Base-by-base conservation (phyloP, 495 filamentous ascomycete species). In the Aspergillus asperescens region DNA sequence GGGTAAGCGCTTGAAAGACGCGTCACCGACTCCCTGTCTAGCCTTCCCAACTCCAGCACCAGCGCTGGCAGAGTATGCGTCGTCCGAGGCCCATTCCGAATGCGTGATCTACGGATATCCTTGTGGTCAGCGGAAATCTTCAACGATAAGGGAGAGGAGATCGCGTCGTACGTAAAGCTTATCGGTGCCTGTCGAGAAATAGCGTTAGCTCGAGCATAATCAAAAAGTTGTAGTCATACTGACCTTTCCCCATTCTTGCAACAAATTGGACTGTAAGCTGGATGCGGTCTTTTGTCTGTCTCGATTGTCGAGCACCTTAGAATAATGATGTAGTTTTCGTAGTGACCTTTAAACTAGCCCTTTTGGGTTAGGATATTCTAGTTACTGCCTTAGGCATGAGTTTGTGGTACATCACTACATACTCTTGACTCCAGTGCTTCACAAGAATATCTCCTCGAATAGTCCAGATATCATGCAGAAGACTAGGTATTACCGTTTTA, bases 81-180 rank as follows among this genome's bases (percentile, higher is more conserved):
- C 89, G 28, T 83, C 81, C 10, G 88, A 93, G n/a, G 89, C 84
- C 91, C 91, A 96, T 74, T 96, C 91, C 48, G 85, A 89, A 65
- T 96, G 91, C 32, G 92, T 96, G 63, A 96, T 96, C 79, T 86
- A 54, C 32, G 41, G 15, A 15, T 6, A 55, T 27, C 39, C 6
- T 50, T 12, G 38, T 22, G 28, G 51, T 59, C 47, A 59, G 56
- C 15, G 38, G 50, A 34, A 40, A 46, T 34, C n/a, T 32, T 18
- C 12, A 37, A 12, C 18, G 22, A 28, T 15, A 48, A 35, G 28
- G 34, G 28, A 52, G 22, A 27, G 15, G 16, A 48, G 28, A 46
- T 20, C 31, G 12, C 39, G 38, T 51, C 78, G 42, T 79, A 84
- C 82, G 68, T 94, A 92, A 54, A 91, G 78, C 65, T 91, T 91